Evolutionary conservation across 2,329 filamentous ascomycete genomes (phyloP).

Genomic region (Xylariaceae sp.): DNA sequence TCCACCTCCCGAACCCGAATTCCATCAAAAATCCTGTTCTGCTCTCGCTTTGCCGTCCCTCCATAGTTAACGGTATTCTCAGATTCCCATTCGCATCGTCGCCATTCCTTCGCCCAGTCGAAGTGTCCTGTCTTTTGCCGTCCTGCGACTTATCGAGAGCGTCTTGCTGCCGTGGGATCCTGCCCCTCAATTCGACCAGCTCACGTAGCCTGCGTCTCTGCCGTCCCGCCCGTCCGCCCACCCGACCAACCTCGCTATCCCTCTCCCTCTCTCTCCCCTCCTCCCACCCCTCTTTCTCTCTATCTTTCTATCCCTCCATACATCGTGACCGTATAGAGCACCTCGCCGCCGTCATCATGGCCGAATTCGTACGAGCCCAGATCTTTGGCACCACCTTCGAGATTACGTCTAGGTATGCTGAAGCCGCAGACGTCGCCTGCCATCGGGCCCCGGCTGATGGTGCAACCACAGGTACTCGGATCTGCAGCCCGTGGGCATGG

Average conservation of each 20-base stretch:
- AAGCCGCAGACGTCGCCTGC: background rate
- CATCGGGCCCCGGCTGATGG: slow-evolving; percentile 7
- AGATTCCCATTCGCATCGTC: slow-evolving; percentile 1
- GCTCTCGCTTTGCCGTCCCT: slow-evolving; percentile 3
- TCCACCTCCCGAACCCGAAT: slow-evolving; percentile 7
- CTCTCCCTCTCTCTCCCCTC: slow-evolving; percentile 3
- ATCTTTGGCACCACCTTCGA: slow-evolving; percentile 99
- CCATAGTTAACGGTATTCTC: slow-evolving; percentile 1
- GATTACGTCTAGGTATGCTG: slow-evolving; percentile 94
- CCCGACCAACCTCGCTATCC: background rate
- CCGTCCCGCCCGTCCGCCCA: slow-evolving; percentile 1
- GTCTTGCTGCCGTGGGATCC: background rate
- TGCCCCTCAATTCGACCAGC: slow-evolving; percentile 1
- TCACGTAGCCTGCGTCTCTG: background rate
- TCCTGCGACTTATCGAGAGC: background rate
- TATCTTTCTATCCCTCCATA: too few relatives aligned
- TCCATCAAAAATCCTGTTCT: slow-evolving; percentile 15
- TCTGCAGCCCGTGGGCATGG: slow-evolving; percentile 97
- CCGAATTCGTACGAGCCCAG: slow-evolving; percentile 97
- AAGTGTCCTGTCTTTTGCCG: too few relatives aligned
- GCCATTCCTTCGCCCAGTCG: background rate
- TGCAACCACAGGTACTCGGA: slow-evolving; percentile 79
- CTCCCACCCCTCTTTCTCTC: slow-evolving; percentile 1
- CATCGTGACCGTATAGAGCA: slow-evolving; percentile 6
- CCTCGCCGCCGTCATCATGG: slow-evolving; percentile 57